These are phyloP conservation scores for Davidsoniella eucalypti DNA, from an alignment of 2,329 filamentous ascomycete genomes.

Conservation along the genomic window DNA sequence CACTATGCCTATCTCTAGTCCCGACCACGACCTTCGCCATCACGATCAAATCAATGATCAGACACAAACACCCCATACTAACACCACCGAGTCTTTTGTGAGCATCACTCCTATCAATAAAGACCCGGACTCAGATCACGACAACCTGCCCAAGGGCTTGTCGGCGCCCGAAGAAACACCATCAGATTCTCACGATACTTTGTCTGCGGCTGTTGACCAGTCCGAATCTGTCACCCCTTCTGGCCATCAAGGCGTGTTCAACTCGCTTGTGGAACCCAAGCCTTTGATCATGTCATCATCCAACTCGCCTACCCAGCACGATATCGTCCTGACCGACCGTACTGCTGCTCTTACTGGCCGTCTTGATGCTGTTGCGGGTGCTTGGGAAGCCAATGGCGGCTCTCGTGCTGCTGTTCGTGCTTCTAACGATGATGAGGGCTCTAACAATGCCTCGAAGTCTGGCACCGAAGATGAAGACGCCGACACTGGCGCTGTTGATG, in stretches of 20 bases:
- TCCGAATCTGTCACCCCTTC: slow-evolving; percentile 1
- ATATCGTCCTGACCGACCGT: not conserved
- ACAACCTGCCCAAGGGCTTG: slow-evolving; percentile 1
- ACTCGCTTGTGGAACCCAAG: slow-evolving; percentile 12
- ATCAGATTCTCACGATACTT: not conserved
- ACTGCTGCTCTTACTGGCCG: not conserved
- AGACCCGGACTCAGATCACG: slow-evolving; percentile 3
- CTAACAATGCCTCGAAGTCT: slow-evolving; percentile 6
- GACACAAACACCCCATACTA: slow-evolving; percentile 11
- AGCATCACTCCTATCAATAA: slow-evolving; percentile 12
- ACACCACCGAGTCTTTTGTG: slow-evolving; percentile 11
- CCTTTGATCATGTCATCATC: slow-evolving; percentile 3
- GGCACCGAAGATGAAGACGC: slow-evolving; percentile 3
- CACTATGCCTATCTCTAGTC: slow-evolving; percentile 28
- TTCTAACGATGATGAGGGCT: slow-evolving; percentile 15
- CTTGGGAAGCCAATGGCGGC: slow-evolving; percentile 1
- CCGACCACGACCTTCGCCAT: slow-evolving; percentile 26
- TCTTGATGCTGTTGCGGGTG: not conserved
- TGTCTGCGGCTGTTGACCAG: slow-evolving; percentile 1
- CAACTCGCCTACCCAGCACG: slow-evolving; percentile 3
- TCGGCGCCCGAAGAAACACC: slow-evolving; percentile 1
- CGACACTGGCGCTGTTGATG: not conserved
- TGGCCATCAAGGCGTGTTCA: slow-evolving; percentile 3
- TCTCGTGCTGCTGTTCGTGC: not conserved
- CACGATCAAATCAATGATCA: slow-evolving; percentile 25